phyloP scores from a whole-genome alignment of 2,329 filamentous ascomycete genomes.

The Chaetomium globosum region DNA sequence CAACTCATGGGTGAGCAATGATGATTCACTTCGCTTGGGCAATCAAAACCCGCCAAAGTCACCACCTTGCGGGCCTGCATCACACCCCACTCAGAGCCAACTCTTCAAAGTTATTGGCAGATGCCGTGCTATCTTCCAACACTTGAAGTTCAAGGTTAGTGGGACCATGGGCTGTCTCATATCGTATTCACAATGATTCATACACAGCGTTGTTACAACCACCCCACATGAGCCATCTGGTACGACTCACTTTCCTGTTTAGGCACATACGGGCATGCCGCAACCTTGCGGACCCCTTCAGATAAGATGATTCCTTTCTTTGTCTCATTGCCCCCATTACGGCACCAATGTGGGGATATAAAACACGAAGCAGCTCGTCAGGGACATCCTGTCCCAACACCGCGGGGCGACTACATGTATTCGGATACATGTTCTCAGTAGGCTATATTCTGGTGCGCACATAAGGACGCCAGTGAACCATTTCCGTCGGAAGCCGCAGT shows the following conservation, averaged over 20 bases:
- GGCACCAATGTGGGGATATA: too few species aligned
- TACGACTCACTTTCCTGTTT: not conserved
- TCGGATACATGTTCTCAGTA: too few species aligned
- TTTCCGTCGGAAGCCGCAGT: too few species aligned
- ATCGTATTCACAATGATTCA: not conserved
- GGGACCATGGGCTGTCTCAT: not conserved
- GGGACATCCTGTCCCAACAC: too few species aligned
- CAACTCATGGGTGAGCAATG: not conserved
- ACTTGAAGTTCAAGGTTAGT: not conserved
- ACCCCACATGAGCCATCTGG: not conserved
- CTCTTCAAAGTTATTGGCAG: not conserved
- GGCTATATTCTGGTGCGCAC: too few species aligned
- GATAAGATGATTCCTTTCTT: too few species aligned
- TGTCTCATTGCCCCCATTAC: too few species aligned
- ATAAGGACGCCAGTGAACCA: too few species aligned
- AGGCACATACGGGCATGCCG: not conserved
- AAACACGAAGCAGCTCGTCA: too few species aligned
- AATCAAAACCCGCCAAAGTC: not conserved
- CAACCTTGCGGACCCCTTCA: not conserved
- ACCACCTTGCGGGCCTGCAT: not conserved
- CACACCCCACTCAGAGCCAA: not conserved
- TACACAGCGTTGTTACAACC: not conserved
- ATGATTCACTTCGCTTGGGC: conserved; percentile 3
- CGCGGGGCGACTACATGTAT: too few species aligned
- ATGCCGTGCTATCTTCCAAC: not conserved